Percentiles rank a stretch among this genome's conserved stretches.
Conservation (phyloP, 257 asterid genomes). For the Primulina tabacum region DNA sequence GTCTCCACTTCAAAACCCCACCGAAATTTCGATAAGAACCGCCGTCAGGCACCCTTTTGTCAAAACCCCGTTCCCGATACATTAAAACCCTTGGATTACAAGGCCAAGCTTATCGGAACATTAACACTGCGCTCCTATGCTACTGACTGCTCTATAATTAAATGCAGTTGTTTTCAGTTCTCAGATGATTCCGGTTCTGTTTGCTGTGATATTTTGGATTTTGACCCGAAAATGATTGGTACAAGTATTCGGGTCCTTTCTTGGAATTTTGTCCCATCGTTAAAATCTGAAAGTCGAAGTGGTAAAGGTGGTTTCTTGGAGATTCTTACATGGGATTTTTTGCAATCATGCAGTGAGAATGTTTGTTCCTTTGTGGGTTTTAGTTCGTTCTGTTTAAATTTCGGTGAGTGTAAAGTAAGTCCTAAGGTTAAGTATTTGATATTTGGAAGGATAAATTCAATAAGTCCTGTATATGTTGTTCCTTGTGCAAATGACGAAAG, state of each 20-base stretch:
- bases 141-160: conserved; percentile 2
- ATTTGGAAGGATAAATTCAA: conserved; percentile 54
- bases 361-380: conserved; percentile 27
- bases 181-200: conserved; percentile 49
- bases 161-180: conserved; percentile 62
- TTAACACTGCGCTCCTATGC: conserved; percentile 46
- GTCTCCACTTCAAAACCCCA: conserved; percentile 21
- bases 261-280: conserved; percentile 76
- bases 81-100: conserved; percentile 52
- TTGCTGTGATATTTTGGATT: conserved; percentile 71
- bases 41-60: conserved; percentile 8
- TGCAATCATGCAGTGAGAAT: conserved; percentile 22
- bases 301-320: conserved; percentile 64
- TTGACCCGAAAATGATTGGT: conserved; percentile 47
- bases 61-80: conserved; percentile 32
- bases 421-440: conserved; percentile 25
- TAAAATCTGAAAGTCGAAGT: conserved; percentile 24
- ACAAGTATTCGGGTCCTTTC: conserved; percentile 41
- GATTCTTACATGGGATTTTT: conserved; percentile 63
- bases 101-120: conserved; percentile 53
- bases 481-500: conserved; percentile 45
- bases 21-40: conserved; percentile 16
- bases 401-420: conserved; percentile 27
- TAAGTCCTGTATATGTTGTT: conserved; percentile 61
- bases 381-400: conserved; percentile 34